Evolutionary conservation across 1,139 yeast genomes (phyloP).

Genomic region (Suhomyces maxii): DNA sequence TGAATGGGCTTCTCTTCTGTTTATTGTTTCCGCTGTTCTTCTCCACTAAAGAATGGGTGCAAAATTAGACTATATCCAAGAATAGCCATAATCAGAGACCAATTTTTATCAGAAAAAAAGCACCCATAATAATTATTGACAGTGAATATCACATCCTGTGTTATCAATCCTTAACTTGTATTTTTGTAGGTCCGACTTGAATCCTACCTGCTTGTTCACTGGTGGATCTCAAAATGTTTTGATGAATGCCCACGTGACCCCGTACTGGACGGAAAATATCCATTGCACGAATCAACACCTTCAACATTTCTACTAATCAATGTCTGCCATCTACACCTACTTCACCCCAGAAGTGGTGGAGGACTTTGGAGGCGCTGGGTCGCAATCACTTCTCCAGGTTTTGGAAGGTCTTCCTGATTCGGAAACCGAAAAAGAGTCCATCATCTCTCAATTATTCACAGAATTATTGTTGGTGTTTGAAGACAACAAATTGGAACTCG

Average conservation of each 20-base stretch:
- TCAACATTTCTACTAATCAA: neutral
- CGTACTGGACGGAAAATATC: neutral
- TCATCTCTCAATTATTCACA: conserved; percentile 28
- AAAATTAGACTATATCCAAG: neutral
- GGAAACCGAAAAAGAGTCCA: conserved; percentile 9
- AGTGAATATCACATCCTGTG: too few species aligned
- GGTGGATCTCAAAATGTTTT: neutral
- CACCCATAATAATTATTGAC: too few species aligned
- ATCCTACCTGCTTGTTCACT: neutral
- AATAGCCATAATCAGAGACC: too few species aligned
- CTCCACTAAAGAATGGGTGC: neutral
- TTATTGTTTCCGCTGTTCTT: too few species aligned
- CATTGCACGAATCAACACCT: neutral
- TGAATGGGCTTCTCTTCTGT: too few species aligned
- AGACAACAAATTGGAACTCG: conserved; percentile 25
- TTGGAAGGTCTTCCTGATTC: conserved; percentile 16
- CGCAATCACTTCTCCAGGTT: conserved; percentile 29
- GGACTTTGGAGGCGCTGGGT: conserved; percentile 31
- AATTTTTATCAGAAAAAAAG: too few species aligned
- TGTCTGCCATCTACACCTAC: conserved; percentile 18
- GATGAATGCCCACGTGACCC: neutral
- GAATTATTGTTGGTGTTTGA: conserved; percentile 37
- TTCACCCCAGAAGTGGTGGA: conserved; percentile 30
- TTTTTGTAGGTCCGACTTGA: neutral
- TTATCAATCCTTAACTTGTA: too few species aligned